Evolutionary conservation across 1,284 basidiomycete genomes (phyloP).

Genomic region (Apiotrichum siamense): DNA sequence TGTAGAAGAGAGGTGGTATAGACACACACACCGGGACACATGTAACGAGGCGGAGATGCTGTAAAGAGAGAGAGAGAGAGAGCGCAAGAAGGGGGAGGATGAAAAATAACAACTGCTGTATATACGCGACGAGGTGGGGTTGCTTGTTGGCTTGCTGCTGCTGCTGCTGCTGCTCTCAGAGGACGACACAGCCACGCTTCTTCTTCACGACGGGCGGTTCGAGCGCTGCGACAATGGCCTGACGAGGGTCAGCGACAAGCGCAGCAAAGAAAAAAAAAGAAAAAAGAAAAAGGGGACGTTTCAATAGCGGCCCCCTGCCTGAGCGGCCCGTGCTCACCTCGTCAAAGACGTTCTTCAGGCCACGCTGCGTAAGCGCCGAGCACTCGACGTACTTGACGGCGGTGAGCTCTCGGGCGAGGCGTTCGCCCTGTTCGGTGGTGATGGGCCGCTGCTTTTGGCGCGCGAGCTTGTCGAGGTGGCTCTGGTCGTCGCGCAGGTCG

Average conservation of each 20-base stretch:
- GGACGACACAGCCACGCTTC: constrained; percentile 69
- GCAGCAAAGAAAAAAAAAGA: neutral
- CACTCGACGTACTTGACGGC: constrained; percentile 99
- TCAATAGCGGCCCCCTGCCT: too few species aligned
- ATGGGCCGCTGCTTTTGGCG: constrained; percentile 96
- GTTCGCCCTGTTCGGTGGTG: constrained; percentile 78
- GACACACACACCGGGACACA: constrained; percentile 14
- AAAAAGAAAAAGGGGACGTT: neutral
- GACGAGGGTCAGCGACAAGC: constrained; percentile 2
- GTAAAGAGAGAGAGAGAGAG: neutral
- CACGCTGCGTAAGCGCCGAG: constrained; percentile 97
- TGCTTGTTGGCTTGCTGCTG: too few species aligned
- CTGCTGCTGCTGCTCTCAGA: too few species aligned
- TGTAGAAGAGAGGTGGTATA: constrained; percentile 17
- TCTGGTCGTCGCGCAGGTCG: constrained; percentile 88
- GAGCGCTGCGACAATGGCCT: constrained; percentile 97
- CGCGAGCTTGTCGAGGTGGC: constrained; percentile 88
- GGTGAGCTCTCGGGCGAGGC: constrained; percentile 88
- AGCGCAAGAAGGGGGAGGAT: neutral
- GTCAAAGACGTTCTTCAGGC: constrained; percentile 99
- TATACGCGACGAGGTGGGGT: neutral
- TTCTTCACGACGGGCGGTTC: constrained; percentile 90
- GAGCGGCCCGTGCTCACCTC: constrained; percentile 57
- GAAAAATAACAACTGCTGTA: neutral
- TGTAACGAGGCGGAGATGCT: constrained; percentile 14